Percentiles rank a stretch among this genome's conserved stretches.
phyloP scores from a whole-genome alignment of 2,329 filamentous ascomycete species.

The Talaromyces piceae region DNA sequence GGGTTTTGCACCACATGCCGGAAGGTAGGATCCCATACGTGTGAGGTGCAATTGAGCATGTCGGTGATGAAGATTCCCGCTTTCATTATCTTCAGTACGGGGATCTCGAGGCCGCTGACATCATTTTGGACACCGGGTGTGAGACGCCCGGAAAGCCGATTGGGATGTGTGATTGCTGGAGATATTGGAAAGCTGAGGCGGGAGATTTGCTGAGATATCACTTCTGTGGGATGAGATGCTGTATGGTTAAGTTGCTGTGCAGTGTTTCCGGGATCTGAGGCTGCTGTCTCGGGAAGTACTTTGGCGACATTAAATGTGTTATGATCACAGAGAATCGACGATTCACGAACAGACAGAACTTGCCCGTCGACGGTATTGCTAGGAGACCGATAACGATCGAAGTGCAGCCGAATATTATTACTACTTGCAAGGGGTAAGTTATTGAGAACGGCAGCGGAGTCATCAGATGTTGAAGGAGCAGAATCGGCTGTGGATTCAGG shows the following conservation, averaged over 20 bases:
- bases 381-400: not conserved
- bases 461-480: not conserved
- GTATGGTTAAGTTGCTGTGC: not conserved
- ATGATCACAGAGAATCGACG: not conserved
- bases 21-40: constrained; percentile 28
- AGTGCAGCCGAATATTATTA: not conserved
- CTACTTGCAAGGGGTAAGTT: not conserved
- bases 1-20: constrained; percentile 14
- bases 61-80: not conserved
- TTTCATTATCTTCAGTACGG: not conserved
- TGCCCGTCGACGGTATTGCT: not conserved
- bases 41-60: constrained; percentile 41
- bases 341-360: not conserved
- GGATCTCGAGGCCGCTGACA: not conserved
- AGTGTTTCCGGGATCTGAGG: not conserved
- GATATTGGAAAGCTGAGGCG: not conserved
- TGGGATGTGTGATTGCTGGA: not conserved
- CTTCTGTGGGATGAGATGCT: not conserved
- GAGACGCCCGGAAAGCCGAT: not conserved
- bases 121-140: not conserved
- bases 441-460: not conserved
- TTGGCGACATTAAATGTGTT: not conserved
- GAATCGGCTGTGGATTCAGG: not conserved
- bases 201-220: not conserved
- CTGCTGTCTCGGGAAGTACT: not conserved